A percentile compares a stretch with the other conserved stretches of the same genome.
Conservation (phyloP, 2,329 filamentous ascomycete genomes). For the Monosporascus cannonballus region DNA sequence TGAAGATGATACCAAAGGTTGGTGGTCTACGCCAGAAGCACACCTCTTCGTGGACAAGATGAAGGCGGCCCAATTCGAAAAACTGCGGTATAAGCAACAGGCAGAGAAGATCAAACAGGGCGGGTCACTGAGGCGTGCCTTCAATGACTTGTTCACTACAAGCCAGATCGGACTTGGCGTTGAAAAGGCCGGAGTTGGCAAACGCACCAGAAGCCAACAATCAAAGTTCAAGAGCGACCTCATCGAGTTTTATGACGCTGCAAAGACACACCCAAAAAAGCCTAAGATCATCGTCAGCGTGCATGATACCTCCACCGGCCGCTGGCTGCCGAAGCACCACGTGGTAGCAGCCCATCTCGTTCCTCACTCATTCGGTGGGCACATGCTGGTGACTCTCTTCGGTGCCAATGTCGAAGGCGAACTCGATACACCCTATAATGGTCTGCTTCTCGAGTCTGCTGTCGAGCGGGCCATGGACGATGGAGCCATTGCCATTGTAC, state of each 20-base stretch:
- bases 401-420: too few species aligned
- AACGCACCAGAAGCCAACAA: neutral
- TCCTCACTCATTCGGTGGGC: too few species aligned
- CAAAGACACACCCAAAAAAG: too few species aligned
- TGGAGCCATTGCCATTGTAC: too few species aligned
- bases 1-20: neutral
- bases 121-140: neutral
- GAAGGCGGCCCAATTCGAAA: neutral
- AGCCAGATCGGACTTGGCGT: conserved; percentile 1
- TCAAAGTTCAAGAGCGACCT: neutral
- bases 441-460: too few species aligned
- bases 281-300: too few species aligned
- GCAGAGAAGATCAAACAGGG: neutral
- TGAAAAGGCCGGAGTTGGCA: neutral
- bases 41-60: neutral
- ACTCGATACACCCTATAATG: too few species aligned
- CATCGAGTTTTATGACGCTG: neutral
- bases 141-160: neutral
- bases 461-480: too few species aligned
- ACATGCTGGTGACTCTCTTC: too few species aligned
- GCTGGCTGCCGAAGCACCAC: too few species aligned
- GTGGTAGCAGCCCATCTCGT: too few species aligned
- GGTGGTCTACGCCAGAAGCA: conserved; percentile 2
- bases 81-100: neutral
- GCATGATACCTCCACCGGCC: too few species aligned